Conservation (phyloP, 2,329 filamentous ascomycete species). For the Aulographum hederae region DNA sequence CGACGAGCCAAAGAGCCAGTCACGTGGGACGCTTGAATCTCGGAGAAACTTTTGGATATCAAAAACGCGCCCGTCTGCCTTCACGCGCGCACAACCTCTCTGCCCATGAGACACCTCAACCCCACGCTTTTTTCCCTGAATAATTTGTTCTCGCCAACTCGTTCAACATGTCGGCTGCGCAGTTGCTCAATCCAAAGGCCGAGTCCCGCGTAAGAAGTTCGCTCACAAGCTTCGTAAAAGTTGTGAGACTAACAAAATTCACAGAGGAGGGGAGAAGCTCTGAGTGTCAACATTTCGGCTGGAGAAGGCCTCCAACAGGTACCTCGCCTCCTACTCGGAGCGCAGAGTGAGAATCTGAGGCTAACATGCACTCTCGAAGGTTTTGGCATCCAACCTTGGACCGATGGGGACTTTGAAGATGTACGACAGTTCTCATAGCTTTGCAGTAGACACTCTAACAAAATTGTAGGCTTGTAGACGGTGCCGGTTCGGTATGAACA, state of each 20-base stretch:
- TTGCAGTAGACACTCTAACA: too few species aligned
- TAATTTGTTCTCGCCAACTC: too few species aligned
- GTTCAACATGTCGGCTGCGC: slow-evolving; percentile 80
- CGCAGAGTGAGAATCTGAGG: not conserved
- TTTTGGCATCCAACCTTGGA: slow-evolving; percentile 89
- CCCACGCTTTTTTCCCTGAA: too few species aligned
- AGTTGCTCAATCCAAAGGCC: slow-evolving; percentile 96
- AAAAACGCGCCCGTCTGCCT: too few species aligned
- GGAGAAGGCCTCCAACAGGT: slow-evolving; percentile 56
- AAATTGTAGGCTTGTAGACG: slow-evolving; percentile 40
- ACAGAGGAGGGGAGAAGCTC: slow-evolving; percentile 88
- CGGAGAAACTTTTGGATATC: too few species aligned
- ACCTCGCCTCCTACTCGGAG: slow-evolving; percentile 2
- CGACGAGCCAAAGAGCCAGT: too few species aligned
- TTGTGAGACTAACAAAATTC: slow-evolving; percentile 27
- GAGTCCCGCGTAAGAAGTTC: slow-evolving; percentile 66
- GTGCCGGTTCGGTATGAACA: slow-evolving; percentile 27
- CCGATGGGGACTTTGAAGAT: slow-evolving; percentile 93
- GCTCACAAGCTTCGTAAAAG: slow-evolving; percentile 6
- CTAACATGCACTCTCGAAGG: slow-evolving; percentile 25
- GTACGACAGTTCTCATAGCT: too few species aligned
- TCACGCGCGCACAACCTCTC: too few species aligned
- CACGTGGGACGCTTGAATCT: too few species aligned
- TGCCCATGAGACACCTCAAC: too few species aligned
- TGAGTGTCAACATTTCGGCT: slow-evolving; percentile 90